Evolutionary conservation across 139 green algal species (phyloP).

Genomic region (Helicosporidium sp.): DNA sequence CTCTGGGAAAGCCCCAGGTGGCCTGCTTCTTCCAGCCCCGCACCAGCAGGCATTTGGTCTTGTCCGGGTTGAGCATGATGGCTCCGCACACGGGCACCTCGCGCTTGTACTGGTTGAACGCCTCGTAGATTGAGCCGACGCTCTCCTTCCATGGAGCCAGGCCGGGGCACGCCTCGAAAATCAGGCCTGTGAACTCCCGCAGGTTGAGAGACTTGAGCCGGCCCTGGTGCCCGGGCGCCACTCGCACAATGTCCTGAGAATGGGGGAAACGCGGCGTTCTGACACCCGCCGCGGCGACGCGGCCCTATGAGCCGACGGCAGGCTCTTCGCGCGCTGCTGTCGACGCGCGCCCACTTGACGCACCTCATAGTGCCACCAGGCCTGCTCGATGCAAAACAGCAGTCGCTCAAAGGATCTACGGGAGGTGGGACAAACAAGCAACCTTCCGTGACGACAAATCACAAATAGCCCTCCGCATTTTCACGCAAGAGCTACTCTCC

Average conservation of each 20-base stretch:
- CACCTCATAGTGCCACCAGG: conserved; percentile 93
- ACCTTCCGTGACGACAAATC: no score
- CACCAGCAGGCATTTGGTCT: conserved; percentile 71
- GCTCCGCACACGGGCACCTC: conserved; percentile 54
- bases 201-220: conserved; percentile 7
- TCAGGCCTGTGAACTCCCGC: conserved; percentile 46
- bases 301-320: conserved; percentile 6
- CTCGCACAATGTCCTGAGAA: conserved; percentile 13
- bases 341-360: no score
- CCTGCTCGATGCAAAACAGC: conserved; percentile 81
- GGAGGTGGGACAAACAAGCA: not conserved
- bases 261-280: not conserved
- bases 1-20: conserved; percentile 81
- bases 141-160: conserved; percentile 34
- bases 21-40: conserved; percentile 46
- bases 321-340: not conserved
- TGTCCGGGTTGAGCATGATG: conserved; percentile 62
- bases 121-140: conserved; percentile 51
- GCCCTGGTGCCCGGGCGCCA: conserved; percentile 5
- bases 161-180: conserved; percentile 49
- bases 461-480: no score
- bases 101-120: conserved; percentile 74
- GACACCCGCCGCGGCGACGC: not conserved
- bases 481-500: not conserved
- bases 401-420: conserved; percentile 65